Evolutionary conservation across 495 filamentous ascomycete genomes (phyloP).

Genomic region (Penicillium bialowiezense): DNA sequence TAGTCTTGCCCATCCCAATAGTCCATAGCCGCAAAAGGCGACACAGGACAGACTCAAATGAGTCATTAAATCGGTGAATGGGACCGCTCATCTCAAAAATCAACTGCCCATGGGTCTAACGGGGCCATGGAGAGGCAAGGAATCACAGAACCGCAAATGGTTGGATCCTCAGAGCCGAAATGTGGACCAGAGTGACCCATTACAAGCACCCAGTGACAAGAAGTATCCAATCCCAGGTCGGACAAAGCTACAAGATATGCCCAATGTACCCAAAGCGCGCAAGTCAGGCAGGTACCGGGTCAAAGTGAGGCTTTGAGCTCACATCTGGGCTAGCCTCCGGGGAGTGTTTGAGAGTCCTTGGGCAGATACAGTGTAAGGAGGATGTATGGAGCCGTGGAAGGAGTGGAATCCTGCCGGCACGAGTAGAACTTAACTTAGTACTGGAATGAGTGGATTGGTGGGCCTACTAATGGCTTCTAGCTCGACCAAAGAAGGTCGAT

Average conservation of each 20-base stretch:
- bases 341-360: slow-evolving; percentile 15
- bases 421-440: slow-evolving; percentile 1
- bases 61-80: slow-evolving; percentile 5
- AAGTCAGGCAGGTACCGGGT: slow-evolving; percentile 18
- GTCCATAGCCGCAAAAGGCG: not conserved
- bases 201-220: slow-evolving; percentile 1
- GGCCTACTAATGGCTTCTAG: slow-evolving; percentile 8
- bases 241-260: slow-evolving; percentile 3
- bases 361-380: slow-evolving; percentile 12
- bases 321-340: slow-evolving; percentile 3
- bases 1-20: not conserved
- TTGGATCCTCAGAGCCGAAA: not conserved
- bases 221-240: not conserved
- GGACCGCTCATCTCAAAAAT: not conserved
- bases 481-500: slow-evolving; percentile 6
- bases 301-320: slow-evolving; percentile 22
- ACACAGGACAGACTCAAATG: not conserved
- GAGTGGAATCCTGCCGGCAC: not conserved
- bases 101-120: not conserved
- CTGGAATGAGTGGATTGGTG: slow-evolving; percentile 4
- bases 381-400: slow-evolving; percentile 1
- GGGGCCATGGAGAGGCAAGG: not conserved
- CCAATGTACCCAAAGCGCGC: slow-evolving; percentile 11
- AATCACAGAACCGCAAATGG: not conserved
- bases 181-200: not conserved